Evolutionary conservation across 1,284 basidiomycete genomes (phyloP), one percentile per base, ranked within the genome.

Genomic region (Malassezia globosa): DNA sequence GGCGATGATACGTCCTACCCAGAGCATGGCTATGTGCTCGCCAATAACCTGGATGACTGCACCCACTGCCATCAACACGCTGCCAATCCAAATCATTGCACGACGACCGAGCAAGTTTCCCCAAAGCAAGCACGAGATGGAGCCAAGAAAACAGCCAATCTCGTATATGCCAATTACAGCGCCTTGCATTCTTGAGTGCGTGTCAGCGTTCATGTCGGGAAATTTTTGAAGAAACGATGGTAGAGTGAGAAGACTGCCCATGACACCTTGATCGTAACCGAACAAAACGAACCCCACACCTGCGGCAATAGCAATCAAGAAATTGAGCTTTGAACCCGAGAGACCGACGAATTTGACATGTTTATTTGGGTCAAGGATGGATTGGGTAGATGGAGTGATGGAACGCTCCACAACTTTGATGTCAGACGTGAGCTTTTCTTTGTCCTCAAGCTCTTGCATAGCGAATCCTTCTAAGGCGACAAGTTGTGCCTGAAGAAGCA

Each of bases 231-330:
- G 39, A 58, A 66, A 69, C 7, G 60, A 54, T 0, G 56, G 58
- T 11, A 69, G 56, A 7, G 63, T 66, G 37, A 67, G 58, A 21
- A 69, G 55, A 50, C 61, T 61, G 13, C 65, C 65, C 38, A 68
- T 60, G 18, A 69, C 66, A 60, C 66, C 66, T 46, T 69, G 64
- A 43, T 69, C 64, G 42, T 65, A 67, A 42, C 64, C 64, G 46
- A 69, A 68, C 13, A 69, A 47, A 11, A 68, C 42, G 54, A 68
- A 68, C 54, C 66, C 66, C 14, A 64, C 61, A 22, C 65, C 64
- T 16, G 65, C 63, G 22, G 63, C 51, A 14, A 68, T 59, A 3
- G 63, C 66, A 34, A 69, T 64, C 35, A 63, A 46, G 37, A 60
- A 51, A 48, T 55, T 64, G 24, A 69, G 60, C 21, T 41, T 43